Conservation (phyloP, 805 yeast species). For the Candida ipomoeae region DNA sequence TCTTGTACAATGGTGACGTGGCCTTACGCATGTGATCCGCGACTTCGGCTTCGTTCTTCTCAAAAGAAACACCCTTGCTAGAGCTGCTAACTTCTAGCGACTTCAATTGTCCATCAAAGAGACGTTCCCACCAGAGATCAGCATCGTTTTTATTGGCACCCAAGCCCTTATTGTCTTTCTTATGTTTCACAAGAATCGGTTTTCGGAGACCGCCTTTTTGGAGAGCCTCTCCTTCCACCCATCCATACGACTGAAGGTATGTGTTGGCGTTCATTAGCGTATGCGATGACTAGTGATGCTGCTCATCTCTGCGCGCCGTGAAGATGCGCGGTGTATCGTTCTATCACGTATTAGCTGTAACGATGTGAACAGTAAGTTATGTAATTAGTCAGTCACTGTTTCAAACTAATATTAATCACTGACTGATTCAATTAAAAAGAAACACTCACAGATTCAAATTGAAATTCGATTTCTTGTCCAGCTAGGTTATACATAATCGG, state of each 20-base stretch:
- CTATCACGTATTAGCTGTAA: not conserved
- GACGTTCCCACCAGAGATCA: slow-evolving; percentile 95
- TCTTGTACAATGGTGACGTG: slow-evolving; percentile 70
- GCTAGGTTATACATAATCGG: too few species aligned
- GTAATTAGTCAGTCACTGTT: too few species aligned
- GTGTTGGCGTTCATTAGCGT: slow-evolving; percentile 65
- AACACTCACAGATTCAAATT: too few species aligned
- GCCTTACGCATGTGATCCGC: slow-evolving; percentile 46
- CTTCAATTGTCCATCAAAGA: slow-evolving; percentile 90
- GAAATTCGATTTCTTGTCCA: too few species aligned
- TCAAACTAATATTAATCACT: too few species aligned
- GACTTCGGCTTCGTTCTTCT: slow-evolving; percentile 46
- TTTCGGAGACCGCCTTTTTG: slow-evolving; percentile 73
- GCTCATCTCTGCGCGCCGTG: slow-evolving; percentile 2
- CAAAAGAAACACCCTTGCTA: slow-evolving; percentile 44
- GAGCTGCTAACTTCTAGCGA: slow-evolving; percentile 53
- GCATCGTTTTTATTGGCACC: slow-evolving; percentile 76
- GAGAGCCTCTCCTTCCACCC: slow-evolving; percentile 89
- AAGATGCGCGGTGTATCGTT: not conserved
- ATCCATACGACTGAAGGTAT: slow-evolving; percentile 77
- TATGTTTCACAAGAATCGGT: slow-evolving; percentile 87
- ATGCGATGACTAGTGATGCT: not conserved
- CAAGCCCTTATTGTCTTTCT: slow-evolving; percentile 84
- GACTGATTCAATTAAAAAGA: too few species aligned
- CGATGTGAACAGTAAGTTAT: too few species aligned